Base-by-base conservation (phyloP, 352 stramenopile species). In the Phytophthora cryptogea region DNA sequence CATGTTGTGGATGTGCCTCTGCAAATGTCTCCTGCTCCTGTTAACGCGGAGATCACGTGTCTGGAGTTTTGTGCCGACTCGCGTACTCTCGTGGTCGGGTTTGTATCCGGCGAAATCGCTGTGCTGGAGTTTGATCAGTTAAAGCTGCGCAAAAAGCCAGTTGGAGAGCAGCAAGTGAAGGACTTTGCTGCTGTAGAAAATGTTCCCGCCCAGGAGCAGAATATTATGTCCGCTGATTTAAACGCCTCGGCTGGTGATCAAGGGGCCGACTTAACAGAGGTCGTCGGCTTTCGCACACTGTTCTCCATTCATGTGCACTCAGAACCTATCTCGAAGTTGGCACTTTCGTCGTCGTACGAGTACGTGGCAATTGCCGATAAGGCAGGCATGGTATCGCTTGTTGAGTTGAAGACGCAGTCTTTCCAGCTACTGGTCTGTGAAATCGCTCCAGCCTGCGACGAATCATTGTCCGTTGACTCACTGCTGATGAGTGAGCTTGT, bases 401-500 rank as follows among this genome's bases (percentile, higher is more conserved):
- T 89, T 8, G 61, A 90, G 9, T 33, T 88, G 4, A 51, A 66
- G 9, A 75, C 70, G 3, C 71, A 89, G 42, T 58, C 51, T n/a
- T 81, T 82, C 52, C 76, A 90, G 52, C 40, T 89, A 3, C 40
- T 89, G 35, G 76, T 90, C 6, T 80, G 80, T 46, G 80, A 88
- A 11, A 68, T 88, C 1, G 62, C 66, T 8, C 59, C 67, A 53
- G 27, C 47, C 8, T 43, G 41, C 11, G 77, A 84, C 3, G 80
- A 90, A 30, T 58, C 66, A 0, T 74, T 82, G 11, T 79, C 64
- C 6, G 78, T 94, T 6, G 72, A 89, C 11, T 86, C 78, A 14
- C 54, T 93, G 37, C 49, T 86, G 2, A 69, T 94, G 40, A 87
- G 71, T 52, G 82, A 91, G 27, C 43, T 91, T 8, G 73, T 87